Base-by-base conservation (phyloP, 176 grass and related monocot species). In the Avena eriantha region DNA sequence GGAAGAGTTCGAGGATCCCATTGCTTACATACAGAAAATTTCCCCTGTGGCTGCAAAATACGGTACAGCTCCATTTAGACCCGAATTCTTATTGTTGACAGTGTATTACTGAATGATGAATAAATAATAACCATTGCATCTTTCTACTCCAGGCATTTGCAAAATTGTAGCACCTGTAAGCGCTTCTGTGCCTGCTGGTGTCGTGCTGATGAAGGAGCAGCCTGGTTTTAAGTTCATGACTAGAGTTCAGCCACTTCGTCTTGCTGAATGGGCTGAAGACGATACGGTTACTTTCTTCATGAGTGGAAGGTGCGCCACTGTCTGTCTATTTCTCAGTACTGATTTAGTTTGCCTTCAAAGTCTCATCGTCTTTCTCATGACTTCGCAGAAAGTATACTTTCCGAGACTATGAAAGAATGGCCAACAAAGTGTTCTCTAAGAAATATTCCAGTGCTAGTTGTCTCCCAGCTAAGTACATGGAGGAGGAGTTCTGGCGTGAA, bases 401-500 rank as follows among this genome's bases (percentile, higher is more conserved):
- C 73, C 85, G 97, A 45, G 97, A 99, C 46, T 99, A 94, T 43
- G 97, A 99, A 78, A 99, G 90, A 84, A 97, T 94, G 93, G 97
- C 94, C 29, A 96, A 94, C 90, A 99, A 94, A 67, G 94, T 91
- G 88, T 96, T 96, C 73, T 84, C 85, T 70, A 91, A 92, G 85
- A 96, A 92, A 86, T 99, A 94, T 79, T 99, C 89, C 69, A 96
- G 97, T 87, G 47, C 92, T 34, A 83, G 97, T 12, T 96, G 88
- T 54, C 92, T 99, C 35, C 90, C 97, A 46, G 83, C 86, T 83
- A 94, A 86, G 77, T 99, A 87, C 5, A 24, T 99, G 66, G 97
- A 99, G 90, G 97, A 99, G 83, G 94, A 94, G 76, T 99, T 99
- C 80, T 99, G 97, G 97, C 97, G 85, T 43, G 97, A 99, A 90